phyloP scores from a whole-genome alignment of 2,329 filamentous ascomycete species.

The Sclerotinia spermophila region DNA sequence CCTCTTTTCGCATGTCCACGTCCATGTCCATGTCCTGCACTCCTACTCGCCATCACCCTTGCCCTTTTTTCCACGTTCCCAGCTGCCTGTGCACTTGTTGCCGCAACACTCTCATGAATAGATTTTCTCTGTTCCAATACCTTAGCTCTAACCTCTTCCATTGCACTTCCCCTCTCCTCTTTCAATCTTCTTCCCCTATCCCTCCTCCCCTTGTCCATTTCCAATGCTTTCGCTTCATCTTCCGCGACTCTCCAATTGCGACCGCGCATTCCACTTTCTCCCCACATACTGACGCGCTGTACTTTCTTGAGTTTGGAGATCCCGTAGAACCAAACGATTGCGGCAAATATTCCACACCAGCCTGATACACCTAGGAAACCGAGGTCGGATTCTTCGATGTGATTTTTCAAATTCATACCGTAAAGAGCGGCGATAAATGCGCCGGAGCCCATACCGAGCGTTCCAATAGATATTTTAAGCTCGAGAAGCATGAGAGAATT shows the following conservation, averaged over 20 bases:
- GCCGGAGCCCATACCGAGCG: constrained; percentile 87
- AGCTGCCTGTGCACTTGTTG: not conserved
- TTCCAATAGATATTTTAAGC: constrained; percentile 93
- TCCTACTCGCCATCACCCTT: not conserved
- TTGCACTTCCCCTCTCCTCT: constrained; percentile 26
- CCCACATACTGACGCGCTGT: constrained; percentile 81
- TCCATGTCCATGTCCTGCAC: not conserved
- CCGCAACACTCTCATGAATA: not conserved
- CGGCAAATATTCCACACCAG: constrained; percentile 67
- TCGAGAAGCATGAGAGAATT: constrained; percentile 98
- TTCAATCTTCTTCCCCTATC: constrained; percentile 30
- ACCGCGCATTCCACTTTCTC: constrained; percentile 33
- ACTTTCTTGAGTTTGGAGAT: constrained; percentile 79
- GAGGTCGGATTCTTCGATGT: constrained; percentile 88
- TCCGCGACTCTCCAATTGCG: constrained; percentile 35
- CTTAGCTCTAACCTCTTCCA: constrained; percentile 23
- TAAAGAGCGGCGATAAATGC: constrained; percentile 98
- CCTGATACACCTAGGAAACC: constrained; percentile 76
- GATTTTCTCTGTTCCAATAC: constrained; percentile 13
- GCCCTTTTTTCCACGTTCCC: not conserved
- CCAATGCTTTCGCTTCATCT: constrained; percentile 26
- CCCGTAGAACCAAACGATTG: constrained; percentile 78
- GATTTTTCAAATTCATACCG: constrained; percentile 99
- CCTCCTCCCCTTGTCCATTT: constrained; percentile 28
- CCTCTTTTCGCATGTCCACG: not conserved